Percentiles rank a stretch among this genome's conserved stretches.
Evolutionary conservation across 306 rosid species (phyloP).

Genomic region (Dryas octopetala): DNA sequence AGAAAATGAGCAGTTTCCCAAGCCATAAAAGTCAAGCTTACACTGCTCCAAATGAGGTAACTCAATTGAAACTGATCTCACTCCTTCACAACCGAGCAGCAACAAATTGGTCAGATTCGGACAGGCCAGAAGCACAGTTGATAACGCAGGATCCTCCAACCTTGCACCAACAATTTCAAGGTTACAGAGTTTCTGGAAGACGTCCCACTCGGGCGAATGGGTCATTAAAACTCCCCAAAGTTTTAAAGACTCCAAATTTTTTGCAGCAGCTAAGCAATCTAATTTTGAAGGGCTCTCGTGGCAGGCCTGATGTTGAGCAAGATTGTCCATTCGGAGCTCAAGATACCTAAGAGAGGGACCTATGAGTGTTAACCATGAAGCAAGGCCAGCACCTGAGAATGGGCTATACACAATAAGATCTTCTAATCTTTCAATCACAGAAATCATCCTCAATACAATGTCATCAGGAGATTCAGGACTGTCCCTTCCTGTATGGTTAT

Average conservation of each 20-base stretch:
- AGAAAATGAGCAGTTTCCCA: constrained; percentile 66
- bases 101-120: constrained; percentile 65
- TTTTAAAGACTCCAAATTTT: constrained; percentile 68
- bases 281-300: constrained; percentile 65
- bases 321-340: constrained; percentile 89
- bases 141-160: constrained; percentile 59
- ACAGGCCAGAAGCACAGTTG: constrained; percentile 53
- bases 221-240: constrained; percentile 90
- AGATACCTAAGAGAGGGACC: constrained; percentile 64
- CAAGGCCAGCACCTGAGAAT: constrained; percentile 74
- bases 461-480: constrained; percentile 39
- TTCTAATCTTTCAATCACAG: constrained; percentile 52
- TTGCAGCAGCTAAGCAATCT: constrained; percentile 60
- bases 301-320: constrained; percentile 39
- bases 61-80: constrained; percentile 58
- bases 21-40: constrained; percentile 84
- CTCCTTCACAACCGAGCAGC: constrained; percentile 88
- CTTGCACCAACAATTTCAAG: constrained; percentile 89
- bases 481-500: constrained; percentile 37
- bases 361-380: constrained; percentile 63
- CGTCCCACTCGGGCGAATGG: constrained; percentile 73
- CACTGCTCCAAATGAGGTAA: constrained; percentile 66
- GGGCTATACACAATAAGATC: constrained; percentile 81
- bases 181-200: constrained; percentile 57
- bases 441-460: constrained; percentile 67